phyloP scores from a whole-genome alignment of 2,329 filamentous ascomycete genomes.

The Cercospora beticola region DNA sequence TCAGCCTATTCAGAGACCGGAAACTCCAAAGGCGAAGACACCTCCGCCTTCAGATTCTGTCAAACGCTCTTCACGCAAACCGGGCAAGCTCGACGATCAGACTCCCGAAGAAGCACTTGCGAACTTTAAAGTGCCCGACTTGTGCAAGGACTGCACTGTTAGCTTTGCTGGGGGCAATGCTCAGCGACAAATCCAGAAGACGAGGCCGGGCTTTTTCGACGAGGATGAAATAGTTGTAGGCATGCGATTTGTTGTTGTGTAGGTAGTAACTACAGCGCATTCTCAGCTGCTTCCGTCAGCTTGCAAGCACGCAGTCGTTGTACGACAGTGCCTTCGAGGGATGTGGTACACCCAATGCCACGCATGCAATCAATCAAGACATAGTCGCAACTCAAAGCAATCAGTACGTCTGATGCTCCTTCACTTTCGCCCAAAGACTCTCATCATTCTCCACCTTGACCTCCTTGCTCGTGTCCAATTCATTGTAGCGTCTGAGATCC shows the following conservation, averaged over 20 bases:
- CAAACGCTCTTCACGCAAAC: neutral
- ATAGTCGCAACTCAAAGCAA: neutral
- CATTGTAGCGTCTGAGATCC: conserved; percentile 67
- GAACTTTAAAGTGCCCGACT: conserved; percentile 26
- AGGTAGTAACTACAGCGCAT: conserved; percentile 3
- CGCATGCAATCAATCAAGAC: neutral
- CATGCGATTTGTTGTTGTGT: conserved; percentile 44
- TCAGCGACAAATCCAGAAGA: conserved; percentile 43
- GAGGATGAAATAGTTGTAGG: conserved; percentile 46
- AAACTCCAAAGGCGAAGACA: neutral
- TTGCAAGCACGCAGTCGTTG: neutral
- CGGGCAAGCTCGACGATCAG: conserved; percentile 4
- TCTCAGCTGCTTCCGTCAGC: neutral
- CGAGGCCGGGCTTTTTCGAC: conserved; percentile 42
- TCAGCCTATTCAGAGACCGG: neutral
- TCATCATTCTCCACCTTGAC: conserved; percentile 38
- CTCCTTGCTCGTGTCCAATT: conserved; percentile 55
- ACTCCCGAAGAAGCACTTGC: conserved; percentile 18
- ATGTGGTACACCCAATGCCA: neutral
- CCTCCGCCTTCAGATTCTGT: neutral
- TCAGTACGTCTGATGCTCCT: conserved; percentile 37
- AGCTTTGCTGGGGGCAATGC: conserved; percentile 31
- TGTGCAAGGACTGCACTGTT: conserved; percentile 28
- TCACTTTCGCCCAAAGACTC: conserved; percentile 37
- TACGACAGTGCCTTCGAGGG: neutral